Percentiles rank a stretch among this genome's conserved stretches.
Conservation (phyloP, 495 filamentous ascomycete species). For the Hypoxylon subgilvum region DNA sequence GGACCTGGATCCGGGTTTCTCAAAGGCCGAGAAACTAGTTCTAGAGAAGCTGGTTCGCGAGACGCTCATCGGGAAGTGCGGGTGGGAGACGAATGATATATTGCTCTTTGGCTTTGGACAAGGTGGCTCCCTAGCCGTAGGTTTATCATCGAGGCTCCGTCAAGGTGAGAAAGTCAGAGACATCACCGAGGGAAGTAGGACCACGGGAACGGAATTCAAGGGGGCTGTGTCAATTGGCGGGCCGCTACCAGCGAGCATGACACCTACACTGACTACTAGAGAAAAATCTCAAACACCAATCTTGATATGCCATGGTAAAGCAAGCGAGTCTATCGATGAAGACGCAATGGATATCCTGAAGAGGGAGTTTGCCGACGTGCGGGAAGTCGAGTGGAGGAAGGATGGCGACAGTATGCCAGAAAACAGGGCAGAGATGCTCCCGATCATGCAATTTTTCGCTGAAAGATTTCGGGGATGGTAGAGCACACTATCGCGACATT, state of each 20-base stretch:
- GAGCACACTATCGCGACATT: neutral
- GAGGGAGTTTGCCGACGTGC: slow-evolving; percentile 72
- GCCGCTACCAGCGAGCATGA: slow-evolving; percentile 63
- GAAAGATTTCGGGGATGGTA: slow-evolving; percentile 69
- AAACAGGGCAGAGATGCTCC: slow-evolving; percentile 84
- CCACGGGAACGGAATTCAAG: slow-evolving; percentile 40
- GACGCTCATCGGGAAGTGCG: slow-evolving; percentile 69
- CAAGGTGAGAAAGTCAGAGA: slow-evolving; percentile 41
- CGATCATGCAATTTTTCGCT: slow-evolving; percentile 92
- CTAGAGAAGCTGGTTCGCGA: slow-evolving; percentile 63
- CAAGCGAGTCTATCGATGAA: slow-evolving; percentile 66
- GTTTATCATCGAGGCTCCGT: slow-evolving; percentile 53
- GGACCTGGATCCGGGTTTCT: slow-evolving; percentile 81
- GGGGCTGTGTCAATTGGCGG: slow-evolving; percentile 84
- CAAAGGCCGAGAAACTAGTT: slow-evolving; percentile 57
- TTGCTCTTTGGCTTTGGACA: slow-evolving; percentile 86
- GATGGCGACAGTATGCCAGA: slow-evolving; percentile 81
- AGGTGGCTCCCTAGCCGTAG: slow-evolving; percentile 79
- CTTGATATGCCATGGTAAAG: slow-evolving; percentile 71
- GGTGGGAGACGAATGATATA: slow-evolving; percentile 71
- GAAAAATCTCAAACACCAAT: slow-evolving; percentile 74
- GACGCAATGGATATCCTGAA: slow-evolving; percentile 67
- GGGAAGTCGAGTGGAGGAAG: slow-evolving; percentile 75
- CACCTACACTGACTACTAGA: slow-evolving; percentile 42
- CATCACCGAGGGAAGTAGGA: slow-evolving; percentile 12